phyloP scores from a whole-genome alignment of 495 filamentous ascomycete species.

The Lepraria neglecta region DNA sequence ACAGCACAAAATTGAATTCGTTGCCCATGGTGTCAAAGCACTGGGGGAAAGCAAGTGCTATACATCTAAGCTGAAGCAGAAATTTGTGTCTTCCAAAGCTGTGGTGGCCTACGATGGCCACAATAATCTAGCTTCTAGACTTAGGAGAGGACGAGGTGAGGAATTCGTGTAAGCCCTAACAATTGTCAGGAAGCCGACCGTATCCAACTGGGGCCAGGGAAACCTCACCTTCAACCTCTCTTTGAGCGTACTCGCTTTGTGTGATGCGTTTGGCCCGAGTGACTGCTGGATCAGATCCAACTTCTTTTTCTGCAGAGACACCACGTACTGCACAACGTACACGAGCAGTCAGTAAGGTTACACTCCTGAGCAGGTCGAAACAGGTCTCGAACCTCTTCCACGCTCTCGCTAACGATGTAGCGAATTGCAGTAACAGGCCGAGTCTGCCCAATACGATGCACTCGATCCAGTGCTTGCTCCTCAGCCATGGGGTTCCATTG shows the following conservation, averaged over 20 bases:
- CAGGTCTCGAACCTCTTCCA: slow-evolving; percentile 9
- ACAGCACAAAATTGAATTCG: too few species aligned
- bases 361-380: background rate
- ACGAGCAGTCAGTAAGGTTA: background rate
- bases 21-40: too few species aligned
- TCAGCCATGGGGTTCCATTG: slow-evolving; percentile 31
- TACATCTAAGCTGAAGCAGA: background rate
- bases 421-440: slow-evolving; percentile 22
- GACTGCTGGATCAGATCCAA: slow-evolving; percentile 17
- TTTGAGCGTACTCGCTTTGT: background rate
- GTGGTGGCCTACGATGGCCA: background rate
- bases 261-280: background rate
- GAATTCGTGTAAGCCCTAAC: slow-evolving; percentile 5
- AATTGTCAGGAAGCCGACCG: background rate
- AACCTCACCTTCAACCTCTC: slow-evolving; percentile 6
- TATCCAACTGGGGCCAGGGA: background rate
- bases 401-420: slow-evolving; percentile 25
- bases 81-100: background rate
- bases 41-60: too few species aligned
- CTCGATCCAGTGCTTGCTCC: slow-evolving; percentile 30
- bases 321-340: slow-evolving; percentile 5
- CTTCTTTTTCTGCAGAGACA: slow-evolving; percentile 13
- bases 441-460: slow-evolving; percentile 29
- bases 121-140: background rate
- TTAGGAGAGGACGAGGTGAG: background rate